Conservation (phyloP, 768 basidiomycete species). For the Leccinum truebloodii region DNA sequence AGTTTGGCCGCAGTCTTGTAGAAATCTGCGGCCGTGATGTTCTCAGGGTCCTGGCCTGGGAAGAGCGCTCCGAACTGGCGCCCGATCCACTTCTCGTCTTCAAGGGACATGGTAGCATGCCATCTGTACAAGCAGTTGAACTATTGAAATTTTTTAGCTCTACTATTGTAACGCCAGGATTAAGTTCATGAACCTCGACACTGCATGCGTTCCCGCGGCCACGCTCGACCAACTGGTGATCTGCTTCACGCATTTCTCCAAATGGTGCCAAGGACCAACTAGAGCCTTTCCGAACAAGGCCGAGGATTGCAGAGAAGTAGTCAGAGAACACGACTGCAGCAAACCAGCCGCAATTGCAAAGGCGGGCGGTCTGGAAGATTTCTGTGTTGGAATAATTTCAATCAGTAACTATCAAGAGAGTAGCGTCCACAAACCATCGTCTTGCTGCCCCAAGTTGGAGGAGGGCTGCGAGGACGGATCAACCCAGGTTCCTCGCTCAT, state of each 20-base stretch:
- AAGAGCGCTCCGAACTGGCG: constrained; percentile 53
- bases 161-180: neutral
- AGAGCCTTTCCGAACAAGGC: constrained; percentile 73
- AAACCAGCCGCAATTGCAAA: constrained; percentile 83
- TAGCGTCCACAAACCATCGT: constrained; percentile 42
- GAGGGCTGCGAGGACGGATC: constrained; percentile 52
- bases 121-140: constrained; percentile 86
- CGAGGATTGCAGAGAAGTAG: constrained; percentile 79
- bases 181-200: constrained; percentile 58
- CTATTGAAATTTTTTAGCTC: constrained; percentile 34
- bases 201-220: constrained; percentile 82
- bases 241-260: constrained; percentile 61
- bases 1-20: constrained; percentile 43
- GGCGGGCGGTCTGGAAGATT: constrained; percentile 79
- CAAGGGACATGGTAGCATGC: constrained; percentile 77
- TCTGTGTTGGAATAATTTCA: constrained; percentile 41
- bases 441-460: constrained; percentile 48
- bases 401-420: neutral
- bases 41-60: constrained; percentile 49
- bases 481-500: constrained; percentile 66
- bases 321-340: constrained; percentile 77
- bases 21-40: constrained; percentile 53
- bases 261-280: constrained; percentile 81
- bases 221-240: constrained; percentile 67
- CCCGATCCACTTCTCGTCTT: constrained; percentile 72